Percentiles rank a stretch among this genome's conserved stretches.
Evolutionary conservation across 805 yeast genomes (phyloP).

Genomic region (Candida chauliodis): DNA sequence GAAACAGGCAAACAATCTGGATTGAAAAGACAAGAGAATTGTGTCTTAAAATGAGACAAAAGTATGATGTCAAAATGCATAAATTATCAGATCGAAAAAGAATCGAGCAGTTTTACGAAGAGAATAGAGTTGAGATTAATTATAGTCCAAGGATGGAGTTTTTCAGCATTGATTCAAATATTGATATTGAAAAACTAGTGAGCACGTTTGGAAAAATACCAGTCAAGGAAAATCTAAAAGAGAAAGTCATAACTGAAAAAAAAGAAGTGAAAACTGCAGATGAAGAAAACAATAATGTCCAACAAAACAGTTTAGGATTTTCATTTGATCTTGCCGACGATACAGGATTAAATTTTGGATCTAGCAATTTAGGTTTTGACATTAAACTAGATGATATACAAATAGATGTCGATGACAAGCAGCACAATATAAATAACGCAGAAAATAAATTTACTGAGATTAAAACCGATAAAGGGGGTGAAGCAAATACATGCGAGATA

Average conservation of each 20-base stretch:
- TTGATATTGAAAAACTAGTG: slow-evolving; percentile 12
- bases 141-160: slow-evolving; percentile 12
- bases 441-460: background rate
- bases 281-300: background rate
- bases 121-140: slow-evolving; percentile 14
- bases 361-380: background rate
- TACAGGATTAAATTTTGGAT: background rate
- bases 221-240: background rate
- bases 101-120: slow-evolving; percentile 2
- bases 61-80: slow-evolving; percentile 1
- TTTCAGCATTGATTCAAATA: slow-evolving; percentile 12
- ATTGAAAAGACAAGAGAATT: slow-evolving; percentile 6
- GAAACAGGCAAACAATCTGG: slow-evolving; percentile 12
- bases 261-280: background rate
- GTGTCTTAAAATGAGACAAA: background rate
- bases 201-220: slow-evolving; percentile 22
- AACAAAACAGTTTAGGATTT: slow-evolving; percentile 1
- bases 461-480: background rate
- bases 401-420: background rate
- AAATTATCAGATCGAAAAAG: slow-evolving; percentile 4
- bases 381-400: background rate
- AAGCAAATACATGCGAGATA: too few species aligned
- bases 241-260: background rate
- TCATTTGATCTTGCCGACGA: background rate
- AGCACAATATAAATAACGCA: background rate